phyloP scores from a whole-genome alignment of 495 filamentous ascomycete species.

The Aspergillus conjunctus region DNA sequence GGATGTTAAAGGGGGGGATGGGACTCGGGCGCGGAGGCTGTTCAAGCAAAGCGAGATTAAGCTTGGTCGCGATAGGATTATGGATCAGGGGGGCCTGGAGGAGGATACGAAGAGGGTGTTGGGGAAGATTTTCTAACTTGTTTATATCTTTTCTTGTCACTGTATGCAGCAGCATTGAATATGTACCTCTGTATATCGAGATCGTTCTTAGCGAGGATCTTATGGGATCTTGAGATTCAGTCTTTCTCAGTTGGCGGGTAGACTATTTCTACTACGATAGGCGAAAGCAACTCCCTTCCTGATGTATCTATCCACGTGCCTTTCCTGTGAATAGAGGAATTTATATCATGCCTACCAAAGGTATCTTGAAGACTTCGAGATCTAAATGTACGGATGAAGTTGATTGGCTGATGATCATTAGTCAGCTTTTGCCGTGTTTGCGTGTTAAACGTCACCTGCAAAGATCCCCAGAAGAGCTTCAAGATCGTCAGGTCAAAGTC shows the following conservation, averaged over 20 bases:
- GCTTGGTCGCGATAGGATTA: constrained; percentile 37
- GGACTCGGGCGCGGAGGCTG: constrained; percentile 50
- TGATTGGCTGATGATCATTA: neutral
- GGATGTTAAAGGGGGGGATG: constrained; percentile 25
- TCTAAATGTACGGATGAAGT: neutral
- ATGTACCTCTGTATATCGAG: constrained; percentile 2
- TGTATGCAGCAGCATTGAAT: neutral
- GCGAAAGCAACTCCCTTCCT: too few species aligned
- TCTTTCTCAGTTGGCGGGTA: too few species aligned
- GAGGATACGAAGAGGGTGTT: constrained; percentile 76
- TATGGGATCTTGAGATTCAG: too few species aligned
- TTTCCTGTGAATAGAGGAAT: too few species aligned
- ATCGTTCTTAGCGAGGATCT: constrained; percentile 7
- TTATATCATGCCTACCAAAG: too few species aligned
- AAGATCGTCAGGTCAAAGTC: neutral
- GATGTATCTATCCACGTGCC: too few species aligned
- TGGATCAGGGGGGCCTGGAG: constrained; percentile 51
- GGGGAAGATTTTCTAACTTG: constrained; percentile 70
- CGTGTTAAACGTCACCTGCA: constrained; percentile 9
- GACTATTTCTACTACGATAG: too few species aligned
- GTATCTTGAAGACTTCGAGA: neutral
- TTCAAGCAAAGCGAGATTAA: constrained; percentile 74
- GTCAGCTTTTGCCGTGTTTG: constrained; percentile 11
- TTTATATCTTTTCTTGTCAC: neutral
- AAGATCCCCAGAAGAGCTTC: neutral